These are phyloP conservation scores for Tillandsia fasciculata DNA, from an alignment of 176 grass and related monocot species.

Conservation along the genomic window DNA sequence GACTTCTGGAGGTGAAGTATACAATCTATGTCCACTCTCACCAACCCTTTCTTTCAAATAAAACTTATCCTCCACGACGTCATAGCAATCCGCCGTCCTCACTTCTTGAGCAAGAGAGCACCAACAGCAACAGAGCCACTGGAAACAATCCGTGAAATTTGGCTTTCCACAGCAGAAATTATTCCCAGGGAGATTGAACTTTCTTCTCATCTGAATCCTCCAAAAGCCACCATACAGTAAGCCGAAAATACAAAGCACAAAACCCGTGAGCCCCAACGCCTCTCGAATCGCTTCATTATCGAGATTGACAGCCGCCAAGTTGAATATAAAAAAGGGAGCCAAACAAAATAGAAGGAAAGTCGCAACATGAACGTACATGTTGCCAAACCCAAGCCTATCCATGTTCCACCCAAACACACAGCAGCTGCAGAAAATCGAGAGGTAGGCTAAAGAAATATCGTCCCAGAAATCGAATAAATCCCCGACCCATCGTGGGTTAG, in stretches of 20 bases:
- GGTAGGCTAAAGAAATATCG: conserved; percentile 58
- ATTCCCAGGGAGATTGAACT: conserved; percentile 43
- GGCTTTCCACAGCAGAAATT: conserved; percentile 41
- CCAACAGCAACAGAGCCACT: conserved; percentile 59
- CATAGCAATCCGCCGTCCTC: conserved; percentile 54
- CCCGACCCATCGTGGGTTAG: conserved; percentile 32
- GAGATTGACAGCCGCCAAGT: conserved; percentile 64
- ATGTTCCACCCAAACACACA: conserved; percentile 79
- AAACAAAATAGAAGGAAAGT: conserved; percentile 77
- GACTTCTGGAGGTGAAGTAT: conserved; percentile 5
- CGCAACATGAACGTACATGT: conserved; percentile 60
- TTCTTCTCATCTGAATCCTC: conserved; percentile 80
- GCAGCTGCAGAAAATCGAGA: conserved; percentile 73
- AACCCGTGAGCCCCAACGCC: conserved; percentile 39
- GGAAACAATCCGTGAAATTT: conserved; percentile 37
- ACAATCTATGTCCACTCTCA: neutral
- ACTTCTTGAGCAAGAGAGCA: conserved; percentile 70
- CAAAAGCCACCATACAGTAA: conserved; percentile 77
- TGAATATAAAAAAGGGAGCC: conserved; percentile 78
- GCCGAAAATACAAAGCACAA: conserved; percentile 50
- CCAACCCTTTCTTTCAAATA: conserved; percentile 10
- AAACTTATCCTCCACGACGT: conserved; percentile 35
- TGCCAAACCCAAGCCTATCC: conserved; percentile 55
- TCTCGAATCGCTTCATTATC: conserved; percentile 35
- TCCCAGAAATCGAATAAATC: conserved; percentile 54